Evolutionary conservation across 306 rosid genomes (phyloP).

Genomic region (Pyrus communis): DNA sequence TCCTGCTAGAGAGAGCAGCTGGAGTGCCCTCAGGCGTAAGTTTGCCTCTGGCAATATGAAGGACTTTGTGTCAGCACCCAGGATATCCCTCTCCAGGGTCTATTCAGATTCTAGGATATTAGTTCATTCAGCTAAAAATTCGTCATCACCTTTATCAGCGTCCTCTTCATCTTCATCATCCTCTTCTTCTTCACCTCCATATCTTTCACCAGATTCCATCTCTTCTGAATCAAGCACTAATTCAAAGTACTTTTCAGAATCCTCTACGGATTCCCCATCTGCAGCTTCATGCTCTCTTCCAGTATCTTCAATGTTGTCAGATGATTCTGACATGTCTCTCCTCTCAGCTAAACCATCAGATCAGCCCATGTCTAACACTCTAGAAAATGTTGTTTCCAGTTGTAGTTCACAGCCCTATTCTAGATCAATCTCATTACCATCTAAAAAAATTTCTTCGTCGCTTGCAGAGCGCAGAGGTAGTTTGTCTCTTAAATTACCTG

Average conservation of each 20-base stretch:
- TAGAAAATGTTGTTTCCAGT: constrained; percentile 31
- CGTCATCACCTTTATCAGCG: constrained; percentile 46
- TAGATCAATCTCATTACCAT: constrained; percentile 33
- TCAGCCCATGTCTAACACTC: constrained; percentile 33
- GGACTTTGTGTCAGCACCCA: constrained; percentile 74
- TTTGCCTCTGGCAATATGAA: constrained; percentile 54
- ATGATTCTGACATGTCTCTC: constrained; percentile 49
- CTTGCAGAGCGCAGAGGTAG: constrained; percentile 91
- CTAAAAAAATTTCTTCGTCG: constrained; percentile 61
- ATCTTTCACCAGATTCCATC: constrained; percentile 75
- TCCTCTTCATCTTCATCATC: constrained; percentile 35
- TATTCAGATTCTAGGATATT: constrained; percentile 76
- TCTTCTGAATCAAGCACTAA: constrained; percentile 70
- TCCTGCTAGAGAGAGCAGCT: constrained; percentile 88
- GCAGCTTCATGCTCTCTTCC: constrained; percentile 32
- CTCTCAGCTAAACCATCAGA: constrained; percentile 37
- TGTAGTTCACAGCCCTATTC: constrained; percentile 35
- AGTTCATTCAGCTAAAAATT: constrained; percentile 44
- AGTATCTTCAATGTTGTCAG: constrained; percentile 43
- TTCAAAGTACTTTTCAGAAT: constrained; percentile 56
- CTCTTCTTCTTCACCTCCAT: constrained; percentile 47
- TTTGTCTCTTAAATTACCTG: constrained; percentile 67
- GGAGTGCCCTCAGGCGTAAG: constrained; percentile 86
- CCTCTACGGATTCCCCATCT: constrained; percentile 67
- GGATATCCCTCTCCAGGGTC: constrained; percentile 58